A percentile compares a stretch with the other conserved stretches of the same genome.
phyloP scores from a whole-genome alignment of 1,139 yeast genomes.

The Yamadazyma conglobata region DNA sequence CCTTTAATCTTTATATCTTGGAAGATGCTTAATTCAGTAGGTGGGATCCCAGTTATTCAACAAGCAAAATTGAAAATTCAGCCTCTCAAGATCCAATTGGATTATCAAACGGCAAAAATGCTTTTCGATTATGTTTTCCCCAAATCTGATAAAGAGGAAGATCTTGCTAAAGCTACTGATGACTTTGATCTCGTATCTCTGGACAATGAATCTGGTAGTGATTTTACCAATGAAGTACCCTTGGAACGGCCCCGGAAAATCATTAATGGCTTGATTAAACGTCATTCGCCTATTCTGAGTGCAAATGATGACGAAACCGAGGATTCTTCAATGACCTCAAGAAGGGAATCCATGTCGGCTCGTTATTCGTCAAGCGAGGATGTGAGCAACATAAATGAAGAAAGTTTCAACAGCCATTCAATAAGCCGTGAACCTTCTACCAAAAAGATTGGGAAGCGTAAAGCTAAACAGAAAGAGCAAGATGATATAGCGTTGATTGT shows the following conservation, averaged over 20 bases:
- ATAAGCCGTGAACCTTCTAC: constrained; percentile 6
- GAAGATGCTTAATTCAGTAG: constrained; percentile 77
- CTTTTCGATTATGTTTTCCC: constrained; percentile 69
- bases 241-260: constrained; percentile 13
- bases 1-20: constrained; percentile 59
- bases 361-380: constrained; percentile 3
- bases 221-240: constrained; percentile 4
- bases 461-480: constrained; percentile 16
- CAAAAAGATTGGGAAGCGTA: constrained; percentile 13
- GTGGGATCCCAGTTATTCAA: constrained; percentile 69
- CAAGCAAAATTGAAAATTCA: constrained; percentile 50
- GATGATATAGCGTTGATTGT: constrained; percentile 22
- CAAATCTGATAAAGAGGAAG: constrained; percentile 20
- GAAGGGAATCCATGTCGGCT: constrained; percentile 7
- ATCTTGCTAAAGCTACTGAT: not conserved
- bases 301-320: constrained; percentile 11
- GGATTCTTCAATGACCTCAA: constrained; percentile 9
- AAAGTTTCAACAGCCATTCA: constrained; percentile 2
- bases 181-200: not conserved
- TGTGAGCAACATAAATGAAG: constrained; percentile 3
- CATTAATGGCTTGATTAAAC: constrained; percentile 7
- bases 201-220: constrained; percentile 3
- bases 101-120: constrained; percentile 60
- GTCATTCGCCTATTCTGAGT: constrained; percentile 5
- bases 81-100: constrained; percentile 73